Conservation (phyloP, 1,139 yeast genomes). For the Debaryomyces fabryi region DNA sequence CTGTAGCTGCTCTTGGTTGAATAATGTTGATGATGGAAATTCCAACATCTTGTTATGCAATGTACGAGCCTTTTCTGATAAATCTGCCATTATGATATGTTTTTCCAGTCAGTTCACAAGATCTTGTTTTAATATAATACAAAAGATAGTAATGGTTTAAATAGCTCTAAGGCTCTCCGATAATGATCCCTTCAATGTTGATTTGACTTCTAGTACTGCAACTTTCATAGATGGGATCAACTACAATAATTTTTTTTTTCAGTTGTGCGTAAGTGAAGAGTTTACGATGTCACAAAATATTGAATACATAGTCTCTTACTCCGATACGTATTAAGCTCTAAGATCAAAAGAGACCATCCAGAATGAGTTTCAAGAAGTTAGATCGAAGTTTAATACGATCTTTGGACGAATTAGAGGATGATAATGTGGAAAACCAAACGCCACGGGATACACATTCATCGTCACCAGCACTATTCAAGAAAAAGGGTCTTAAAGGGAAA, state of each 20-base stretch:
- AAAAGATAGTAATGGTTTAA: not conserved
- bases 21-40: conserved; percentile 47
- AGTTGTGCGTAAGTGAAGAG: conserved; percentile 3
- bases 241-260: conserved; percentile 3
- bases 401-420: conserved; percentile 13
- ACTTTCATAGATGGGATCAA: not conserved
- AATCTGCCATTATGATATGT: conserved; percentile 17
- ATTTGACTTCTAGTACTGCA: not conserved
- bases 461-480: conserved; percentile 20
- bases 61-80: conserved; percentile 54
- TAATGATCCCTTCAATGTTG: not conserved
- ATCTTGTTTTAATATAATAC: not conserved
- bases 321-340: not conserved
- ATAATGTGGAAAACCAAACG: not conserved
- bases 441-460: not conserved
- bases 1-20: conserved; percentile 62
- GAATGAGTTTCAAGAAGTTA: not conserved
- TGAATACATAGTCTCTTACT: not conserved
- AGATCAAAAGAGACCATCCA: not conserved
- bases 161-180: not conserved
- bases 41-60: conserved; percentile 65
- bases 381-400: not conserved
- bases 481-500: conserved; percentile 18
- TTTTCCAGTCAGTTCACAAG: not conserved
- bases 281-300: conserved; percentile 1